Base-by-base conservation (phyloP, 2,329 filamentous ascomycete genomes). In the Penicillium paneum region DNA sequence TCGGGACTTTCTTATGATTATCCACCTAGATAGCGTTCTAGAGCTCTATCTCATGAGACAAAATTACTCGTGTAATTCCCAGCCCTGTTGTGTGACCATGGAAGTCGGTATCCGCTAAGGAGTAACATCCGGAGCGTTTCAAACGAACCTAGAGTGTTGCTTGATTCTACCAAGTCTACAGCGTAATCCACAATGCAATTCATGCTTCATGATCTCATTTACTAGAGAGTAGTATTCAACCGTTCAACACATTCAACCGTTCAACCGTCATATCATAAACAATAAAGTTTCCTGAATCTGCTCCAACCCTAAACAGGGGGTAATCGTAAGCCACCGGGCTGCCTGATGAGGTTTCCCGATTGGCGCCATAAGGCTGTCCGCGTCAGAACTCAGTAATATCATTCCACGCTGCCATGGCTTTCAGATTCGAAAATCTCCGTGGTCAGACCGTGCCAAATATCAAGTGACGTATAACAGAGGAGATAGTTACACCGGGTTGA, bases 331-430 rank as follows among this genome's bases (percentile, higher is more conserved):
- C 21, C 19, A 21, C 46, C 17, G 39, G 39, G 45, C 32, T 24
- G 28, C 13, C 15, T 34, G 10, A 8, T 15, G n/a, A 29, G 39
- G 8, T 26, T 44, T 44, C 50, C 52, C 52, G 52, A 54, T 54
- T 54, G 52, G 52, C 32, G 46, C 26, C 28, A 36, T 39, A 29
- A 21, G 31, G 28, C 19, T 38, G 26, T 39, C 39, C 49, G 34
- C 41, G 41, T 51, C 41, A 51, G 52, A 38, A 40, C 28, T n/a
- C 19, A n/a, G 12, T 50, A 39, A 28, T 38, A 44, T 50, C 52
- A 54, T 54, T 54, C 52, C 52, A 21, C 17, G 15, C 31, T 26
- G 24, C 32, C 28, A 39, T 40, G 17, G 10, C 17, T 29, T 44
- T 28, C 32, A 38, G 26, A 31, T 50, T 39, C 32, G 11, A 19